Evolutionary conservation across 768 basidiomycete species (phyloP), one percentile per base, ranked within the genome.

Genomic region (Lactifluus piperatus): DNA sequence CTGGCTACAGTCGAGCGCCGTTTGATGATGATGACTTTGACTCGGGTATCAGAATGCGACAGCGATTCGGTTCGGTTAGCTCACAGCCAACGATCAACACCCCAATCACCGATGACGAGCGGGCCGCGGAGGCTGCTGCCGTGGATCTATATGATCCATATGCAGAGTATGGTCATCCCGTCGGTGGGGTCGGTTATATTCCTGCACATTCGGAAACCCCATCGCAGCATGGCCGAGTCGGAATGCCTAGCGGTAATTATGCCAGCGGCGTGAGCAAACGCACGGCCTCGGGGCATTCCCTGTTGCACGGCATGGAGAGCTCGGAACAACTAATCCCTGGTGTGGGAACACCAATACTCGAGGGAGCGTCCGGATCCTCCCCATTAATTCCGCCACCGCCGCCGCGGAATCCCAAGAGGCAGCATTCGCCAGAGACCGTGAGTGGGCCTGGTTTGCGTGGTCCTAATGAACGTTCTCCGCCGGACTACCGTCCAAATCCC

Each of bases 1-100:
- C 86, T 2, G 86, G 88, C 26, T 79, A 84, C 69, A 77, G 81
- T 66, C 80, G 88, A 51, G 73, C 79, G 0, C 84, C 84, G 29
- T 73, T 91, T 34, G 82, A 85, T 53, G 80, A 81, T 26, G 75
- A 75, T 24, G 69, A 66, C 45, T 37, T 69, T 58, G 67, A 24
- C 57, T 22, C 63, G 63, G 61, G 54, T 62, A 13, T 11, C 36
- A 51, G 51, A 60, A 58, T 47, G 67, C 64, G 59, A 62, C 64
- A 48, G 56, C 52, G 60, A 45, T 51, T 67, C 66, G 60, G 55
- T 41, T 70, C 70, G 9, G 34, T 64, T 26, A 56, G 65, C 30
- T 55, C 61, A 32, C 56, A 51, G 22, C 61, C 66, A 13, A 49
- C 68, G 11, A 65, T 62, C 20, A 66, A 47, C 24, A 56, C 56